phyloP scores from a whole-genome alignment of 78 protist genomes.

The Bigelowiella natans region DNA sequence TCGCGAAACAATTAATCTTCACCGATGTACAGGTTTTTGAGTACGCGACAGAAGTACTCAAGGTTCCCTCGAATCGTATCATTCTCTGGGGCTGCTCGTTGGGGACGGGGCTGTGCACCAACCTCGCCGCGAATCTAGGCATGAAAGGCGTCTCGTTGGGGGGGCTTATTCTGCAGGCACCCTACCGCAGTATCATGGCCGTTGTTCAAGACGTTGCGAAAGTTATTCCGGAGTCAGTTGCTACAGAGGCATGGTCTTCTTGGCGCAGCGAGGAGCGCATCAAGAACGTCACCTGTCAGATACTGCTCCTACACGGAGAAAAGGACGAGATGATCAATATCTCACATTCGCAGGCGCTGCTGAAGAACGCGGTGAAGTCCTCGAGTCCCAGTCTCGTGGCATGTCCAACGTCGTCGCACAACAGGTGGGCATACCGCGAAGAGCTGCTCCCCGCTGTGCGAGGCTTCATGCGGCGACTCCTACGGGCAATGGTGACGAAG shows the following conservation, averaged over 20 bases:
- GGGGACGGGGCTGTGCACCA: neutral
- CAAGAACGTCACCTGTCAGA: neutral
- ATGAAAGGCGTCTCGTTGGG: neutral
- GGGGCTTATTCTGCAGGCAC: neutral
- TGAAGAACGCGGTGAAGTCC: neutral
- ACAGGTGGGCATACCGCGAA: neutral
- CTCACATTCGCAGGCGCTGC: neutral
- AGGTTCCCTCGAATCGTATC: neutral
- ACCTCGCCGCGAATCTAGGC: neutral
- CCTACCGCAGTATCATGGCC: neutral
- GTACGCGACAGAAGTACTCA: neutral
- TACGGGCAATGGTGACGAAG: too few species aligned
- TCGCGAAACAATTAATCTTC: too few species aligned
- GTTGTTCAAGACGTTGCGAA: neutral
- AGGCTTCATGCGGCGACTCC: neutral
- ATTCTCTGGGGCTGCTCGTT: neutral
- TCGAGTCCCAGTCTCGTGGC: neutral
- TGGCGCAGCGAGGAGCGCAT: neutral
- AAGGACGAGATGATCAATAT: neutral
- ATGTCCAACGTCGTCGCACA: neutral
- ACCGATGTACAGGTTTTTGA: neutral
- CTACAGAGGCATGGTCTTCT: neutral
- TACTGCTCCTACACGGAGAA: neutral
- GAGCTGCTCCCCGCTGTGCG: neutral
- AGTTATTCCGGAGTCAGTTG: neutral